Conservation (phyloP, 2,329 filamentous ascomycete genomes). For the Venturia carpophila region DNA sequence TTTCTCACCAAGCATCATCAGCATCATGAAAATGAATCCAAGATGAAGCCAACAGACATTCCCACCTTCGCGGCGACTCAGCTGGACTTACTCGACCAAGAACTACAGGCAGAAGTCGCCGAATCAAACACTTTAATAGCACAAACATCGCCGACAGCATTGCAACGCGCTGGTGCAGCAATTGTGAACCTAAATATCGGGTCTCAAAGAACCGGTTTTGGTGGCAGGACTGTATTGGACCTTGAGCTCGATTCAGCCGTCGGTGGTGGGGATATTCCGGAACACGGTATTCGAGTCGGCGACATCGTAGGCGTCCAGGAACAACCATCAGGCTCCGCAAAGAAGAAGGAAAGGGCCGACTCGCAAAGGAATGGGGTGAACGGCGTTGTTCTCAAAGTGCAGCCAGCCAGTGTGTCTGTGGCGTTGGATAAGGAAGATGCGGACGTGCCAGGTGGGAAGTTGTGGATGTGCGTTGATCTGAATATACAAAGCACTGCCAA, state of each 20-base stretch:
- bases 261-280: constrained; percentile 49
- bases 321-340: constrained; percentile 62
- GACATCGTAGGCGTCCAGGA: constrained; percentile 72
- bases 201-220: constrained; percentile 78
- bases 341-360: constrained; percentile 64
- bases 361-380: constrained; percentile 59
- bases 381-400: constrained; percentile 62
- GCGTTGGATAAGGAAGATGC: constrained; percentile 60
- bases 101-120: constrained; percentile 63
- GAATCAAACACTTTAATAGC: constrained; percentile 62
- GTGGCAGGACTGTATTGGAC: constrained; percentile 84
- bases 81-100: constrained; percentile 58
- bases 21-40: background rate
- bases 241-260: constrained; percentile 62
- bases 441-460: constrained; percentile 47
- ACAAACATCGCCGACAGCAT: constrained; percentile 57
- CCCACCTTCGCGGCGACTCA: constrained; percentile 63
- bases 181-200: constrained; percentile 66
- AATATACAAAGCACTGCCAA: background rate
- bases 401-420: constrained; percentile 52
- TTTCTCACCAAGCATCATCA: background rate
- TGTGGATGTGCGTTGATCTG: constrained; percentile 51
- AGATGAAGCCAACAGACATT: constrained; percentile 29
- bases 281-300: constrained; percentile 67
- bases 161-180: constrained; percentile 71